Evolutionary conservation across 305 asterid genomes (phyloP).

Genomic region (Fraxinus sp.): DNA sequence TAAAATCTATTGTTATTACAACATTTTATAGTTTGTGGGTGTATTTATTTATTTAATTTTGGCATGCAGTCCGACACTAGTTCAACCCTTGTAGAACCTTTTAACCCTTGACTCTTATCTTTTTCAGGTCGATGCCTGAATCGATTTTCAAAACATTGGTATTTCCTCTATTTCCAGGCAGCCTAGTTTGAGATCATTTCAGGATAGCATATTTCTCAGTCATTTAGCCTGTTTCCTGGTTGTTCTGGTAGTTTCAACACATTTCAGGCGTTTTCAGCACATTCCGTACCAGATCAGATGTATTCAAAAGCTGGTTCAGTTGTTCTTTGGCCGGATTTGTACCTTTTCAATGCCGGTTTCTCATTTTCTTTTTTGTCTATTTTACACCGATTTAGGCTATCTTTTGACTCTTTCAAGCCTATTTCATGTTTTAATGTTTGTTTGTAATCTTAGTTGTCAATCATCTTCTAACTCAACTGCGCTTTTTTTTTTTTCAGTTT

Average conservation of each 20-base stretch:
- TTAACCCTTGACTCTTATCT: neutral
- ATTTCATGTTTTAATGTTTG: neutral
- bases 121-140: neutral
- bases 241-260: neutral
- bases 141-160: neutral
- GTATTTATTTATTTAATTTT: neutral
- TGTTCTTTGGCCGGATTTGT: neutral
- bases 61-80: neutral
- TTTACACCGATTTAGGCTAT: neutral
- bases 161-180: neutral
- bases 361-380: neutral
- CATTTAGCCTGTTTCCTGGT: neutral
- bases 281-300: neutral
- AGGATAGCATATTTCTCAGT: neutral
- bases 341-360: neutral
- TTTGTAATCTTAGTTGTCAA: neutral
- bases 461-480: neutral
- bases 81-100: neutral
- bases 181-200: neutral
- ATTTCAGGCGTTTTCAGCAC: neutral
- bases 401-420: neutral
- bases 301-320: neutral
- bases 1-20: neutral
- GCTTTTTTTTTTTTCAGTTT: neutral
- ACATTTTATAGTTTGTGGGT: neutral